phyloP scores from a whole-genome alignment of 352 stramenopile genomes.

The Globisporangium nagaii region DNA sequence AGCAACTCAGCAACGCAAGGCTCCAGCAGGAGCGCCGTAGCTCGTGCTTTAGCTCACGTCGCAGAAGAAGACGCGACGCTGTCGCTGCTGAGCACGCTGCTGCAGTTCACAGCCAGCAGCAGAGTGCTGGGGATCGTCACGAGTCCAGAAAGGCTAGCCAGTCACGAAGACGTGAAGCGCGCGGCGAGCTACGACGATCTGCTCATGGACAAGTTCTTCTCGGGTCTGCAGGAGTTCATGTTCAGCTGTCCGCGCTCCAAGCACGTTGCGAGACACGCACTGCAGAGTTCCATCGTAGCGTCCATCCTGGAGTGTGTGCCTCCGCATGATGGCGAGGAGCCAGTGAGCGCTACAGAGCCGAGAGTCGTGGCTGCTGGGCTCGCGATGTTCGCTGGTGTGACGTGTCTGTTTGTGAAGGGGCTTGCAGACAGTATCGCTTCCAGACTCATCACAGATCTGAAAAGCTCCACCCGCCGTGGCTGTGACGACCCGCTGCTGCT shows the following conservation, averaged over 20 bases:
- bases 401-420: slow-evolving; percentile 41
- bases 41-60: slow-evolving; percentile 4
- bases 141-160: neutral
- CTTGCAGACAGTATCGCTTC: slow-evolving; percentile 22
- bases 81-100: slow-evolving; percentile 11
- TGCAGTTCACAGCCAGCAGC: slow-evolving; percentile 23
- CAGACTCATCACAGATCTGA: slow-evolving; percentile 9
- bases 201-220: slow-evolving; percentile 60
- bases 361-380: slow-evolving; percentile 8
- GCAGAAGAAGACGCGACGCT: neutral
- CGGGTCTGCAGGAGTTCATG: slow-evolving; percentile 41
- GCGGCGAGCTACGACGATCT: slow-evolving; percentile 34
- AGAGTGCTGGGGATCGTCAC: slow-evolving; percentile 10
- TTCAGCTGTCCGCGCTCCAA: slow-evolving; percentile 41
- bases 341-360: neutral
- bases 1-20: neutral
- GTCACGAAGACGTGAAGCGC: neutral
- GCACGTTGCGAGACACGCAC: slow-evolving; percentile 17
- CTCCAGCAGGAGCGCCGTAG: too few relatives aligned
- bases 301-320: neutral
- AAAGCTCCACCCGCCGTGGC: neutral
- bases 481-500: slow-evolving; percentile 8
- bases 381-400: slow-evolving; percentile 26
- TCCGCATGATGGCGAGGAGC: neutral
- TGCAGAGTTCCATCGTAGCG: slow-evolving; percentile 18